Conservation (phyloP, 1,284 basidiomycete species). For the Ceratobasidium sp. region DNA sequence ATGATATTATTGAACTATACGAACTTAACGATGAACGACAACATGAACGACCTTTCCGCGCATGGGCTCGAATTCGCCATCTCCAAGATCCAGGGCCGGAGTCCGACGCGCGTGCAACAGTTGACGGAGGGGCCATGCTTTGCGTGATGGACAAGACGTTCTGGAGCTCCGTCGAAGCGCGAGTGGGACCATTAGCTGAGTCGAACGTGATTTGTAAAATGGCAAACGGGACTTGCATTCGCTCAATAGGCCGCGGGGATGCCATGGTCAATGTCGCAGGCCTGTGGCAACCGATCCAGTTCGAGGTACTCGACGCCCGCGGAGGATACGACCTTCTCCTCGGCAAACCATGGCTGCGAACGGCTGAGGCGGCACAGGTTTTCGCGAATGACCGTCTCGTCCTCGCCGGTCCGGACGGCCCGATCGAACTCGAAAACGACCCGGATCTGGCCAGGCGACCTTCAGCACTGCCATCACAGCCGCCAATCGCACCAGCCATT, state of each 20-base stretch:
- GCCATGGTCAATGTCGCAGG: neutral
- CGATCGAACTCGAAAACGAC: slow-evolving; percentile 4
- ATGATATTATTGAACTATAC: slow-evolving; percentile 11
- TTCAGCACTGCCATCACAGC: neutral
- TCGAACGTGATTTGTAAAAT: slow-evolving; percentile 8
- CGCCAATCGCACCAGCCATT: neutral
- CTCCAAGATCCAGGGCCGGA: neutral
- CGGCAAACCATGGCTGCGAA: slow-evolving; percentile 12
- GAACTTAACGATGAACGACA: neutral
- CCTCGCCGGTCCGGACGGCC: neutral
- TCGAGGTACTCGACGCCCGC: slow-evolving; percentile 12
- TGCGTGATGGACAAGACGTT: slow-evolving; percentile 14
- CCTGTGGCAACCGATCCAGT: neutral
- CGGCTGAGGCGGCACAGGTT: slow-evolving; percentile 3
- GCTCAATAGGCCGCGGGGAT: neutral
- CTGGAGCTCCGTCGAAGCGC: neutral
- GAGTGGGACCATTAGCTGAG: slow-evolving; percentile 16
- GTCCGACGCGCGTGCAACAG: slow-evolving; percentile 5
- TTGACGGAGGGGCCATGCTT: slow-evolving; percentile 22
- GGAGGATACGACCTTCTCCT: slow-evolving; percentile 20
- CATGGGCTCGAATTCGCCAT: neutral
- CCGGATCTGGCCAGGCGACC: neutral
- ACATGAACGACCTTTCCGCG: neutral
- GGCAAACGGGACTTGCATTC: neutral
- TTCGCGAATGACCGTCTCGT: neutral